These are phyloP conservation scores for Picochlorum sp. DNA, from an alignment of 139 green algal genomes.

Conservation along the genomic window DNA sequence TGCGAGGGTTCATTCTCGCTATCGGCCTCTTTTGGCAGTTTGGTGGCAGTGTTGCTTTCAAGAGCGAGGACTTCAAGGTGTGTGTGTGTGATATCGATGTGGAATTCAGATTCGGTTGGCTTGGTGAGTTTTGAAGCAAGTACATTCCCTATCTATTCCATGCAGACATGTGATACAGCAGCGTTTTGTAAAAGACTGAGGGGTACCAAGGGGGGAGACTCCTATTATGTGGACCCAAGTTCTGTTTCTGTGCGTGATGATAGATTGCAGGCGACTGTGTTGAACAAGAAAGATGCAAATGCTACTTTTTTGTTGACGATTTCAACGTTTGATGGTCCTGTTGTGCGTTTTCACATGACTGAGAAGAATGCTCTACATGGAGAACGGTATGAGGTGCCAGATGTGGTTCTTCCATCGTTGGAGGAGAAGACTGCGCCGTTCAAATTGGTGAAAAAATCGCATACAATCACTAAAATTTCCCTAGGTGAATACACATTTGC, in stretches of 20 bases:
- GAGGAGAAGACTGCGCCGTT: conserved; percentile 16
- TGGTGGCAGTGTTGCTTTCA: conserved; percentile 49
- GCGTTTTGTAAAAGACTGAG: conserved; percentile 82
- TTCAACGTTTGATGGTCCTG: conserved; percentile 42
- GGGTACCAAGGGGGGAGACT: conserved; percentile 25
- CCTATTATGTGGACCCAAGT: conserved; percentile 46
- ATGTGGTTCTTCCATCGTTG: conserved; percentile 54
- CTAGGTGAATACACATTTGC: conserved; percentile 16
- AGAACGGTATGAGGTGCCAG: conserved; percentile 60
- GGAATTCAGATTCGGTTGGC: too few species aligned
- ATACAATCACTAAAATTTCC: conserved; percentile 17
- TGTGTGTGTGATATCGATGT: not conserved
- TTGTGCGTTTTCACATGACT: conserved; percentile 68
- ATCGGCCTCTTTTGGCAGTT: too few species aligned
- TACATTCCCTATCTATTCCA: not conserved
- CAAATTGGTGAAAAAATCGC: conserved; percentile 18
- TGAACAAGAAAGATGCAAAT: conserved; percentile 23
- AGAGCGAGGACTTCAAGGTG: conserved; percentile 88
- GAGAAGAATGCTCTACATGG: conserved; percentile 33
- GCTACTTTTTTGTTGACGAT: conserved; percentile 53
- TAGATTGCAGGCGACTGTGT: conserved; percentile 40
- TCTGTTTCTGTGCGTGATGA: conserved; percentile 37
- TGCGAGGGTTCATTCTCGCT: too few species aligned
- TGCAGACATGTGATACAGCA: conserved; percentile 72
- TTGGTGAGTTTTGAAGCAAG: conserved; percentile 1